phyloP scores from a whole-genome alignment of 2,329 filamentous ascomycete species.

The Neonectria magnoliae region DNA sequence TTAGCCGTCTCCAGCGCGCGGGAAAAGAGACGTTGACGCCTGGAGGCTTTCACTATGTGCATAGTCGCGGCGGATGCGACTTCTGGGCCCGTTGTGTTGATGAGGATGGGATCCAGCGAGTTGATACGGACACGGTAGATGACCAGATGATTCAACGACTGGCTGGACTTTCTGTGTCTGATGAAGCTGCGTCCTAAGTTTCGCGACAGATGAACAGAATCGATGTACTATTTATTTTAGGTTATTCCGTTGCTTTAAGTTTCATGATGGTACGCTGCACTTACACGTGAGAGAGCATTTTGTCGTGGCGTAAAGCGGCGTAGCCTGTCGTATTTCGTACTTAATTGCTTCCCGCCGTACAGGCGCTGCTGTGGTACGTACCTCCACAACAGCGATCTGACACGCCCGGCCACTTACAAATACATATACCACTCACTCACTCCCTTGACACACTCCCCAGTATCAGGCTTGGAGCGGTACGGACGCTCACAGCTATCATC shows the following conservation, averaged over 20 bases:
- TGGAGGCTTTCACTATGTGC: background rate
- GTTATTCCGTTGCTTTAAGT: background rate
- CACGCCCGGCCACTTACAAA: background rate
- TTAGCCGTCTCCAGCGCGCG: background rate
- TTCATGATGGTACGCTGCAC: background rate
- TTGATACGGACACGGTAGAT: background rate
- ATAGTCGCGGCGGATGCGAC: background rate
- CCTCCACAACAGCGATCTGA: background rate
- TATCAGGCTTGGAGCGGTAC: background rate
- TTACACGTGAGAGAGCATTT: background rate
- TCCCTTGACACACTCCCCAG: too few species aligned
- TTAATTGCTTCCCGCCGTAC: too few species aligned
- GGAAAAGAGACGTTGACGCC: background rate
- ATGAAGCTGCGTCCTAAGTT: background rate
- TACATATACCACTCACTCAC: background rate
- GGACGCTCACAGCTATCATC: background rate
- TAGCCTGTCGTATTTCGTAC: too few species aligned
- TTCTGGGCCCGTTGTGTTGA: background rate
- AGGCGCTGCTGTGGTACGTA: background rate
- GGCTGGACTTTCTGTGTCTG: background rate
- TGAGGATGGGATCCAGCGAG: background rate
- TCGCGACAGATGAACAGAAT: background rate
- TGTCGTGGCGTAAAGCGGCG: background rate
- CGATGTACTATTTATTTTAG: background rate
- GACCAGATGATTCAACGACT: background rate